phyloP scores from a whole-genome alignment of 2,329 filamentous ascomycete genomes.

The Monilinia aucupariae region DNA sequence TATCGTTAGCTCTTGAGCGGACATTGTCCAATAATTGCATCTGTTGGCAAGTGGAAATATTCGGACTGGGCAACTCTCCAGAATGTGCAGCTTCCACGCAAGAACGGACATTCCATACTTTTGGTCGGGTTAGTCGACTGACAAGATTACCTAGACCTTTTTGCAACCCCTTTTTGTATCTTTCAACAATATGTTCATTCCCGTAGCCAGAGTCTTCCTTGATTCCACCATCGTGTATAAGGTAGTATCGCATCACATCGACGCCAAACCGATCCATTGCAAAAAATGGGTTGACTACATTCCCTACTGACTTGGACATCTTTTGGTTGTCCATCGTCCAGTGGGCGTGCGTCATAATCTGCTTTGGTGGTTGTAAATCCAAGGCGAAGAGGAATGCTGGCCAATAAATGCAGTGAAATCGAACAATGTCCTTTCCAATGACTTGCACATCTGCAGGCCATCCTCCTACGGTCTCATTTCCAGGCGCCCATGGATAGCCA shows the following conservation, averaged over 20 bases:
- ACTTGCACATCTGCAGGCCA: constrained; percentile 94
- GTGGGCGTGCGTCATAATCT: constrained; percentile 83
- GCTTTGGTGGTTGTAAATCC: constrained; percentile 69
- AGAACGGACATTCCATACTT: constrained; percentile 61
- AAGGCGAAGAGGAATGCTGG: constrained; percentile 90
- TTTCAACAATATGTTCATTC: constrained; percentile 66
- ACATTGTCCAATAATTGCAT: constrained; percentile 40
- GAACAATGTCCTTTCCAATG: constrained; percentile 92
- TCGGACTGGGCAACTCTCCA: constrained; percentile 7
- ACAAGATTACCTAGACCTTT: constrained; percentile 75
- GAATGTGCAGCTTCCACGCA: constrained; percentile 38
- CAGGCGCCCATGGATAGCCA: constrained; percentile 76
- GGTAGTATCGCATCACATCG: constrained; percentile 84
- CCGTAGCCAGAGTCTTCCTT: constrained; percentile 76
- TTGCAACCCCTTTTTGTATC: constrained; percentile 76
- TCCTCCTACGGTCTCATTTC: constrained; percentile 54
- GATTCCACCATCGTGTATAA: constrained; percentile 74
- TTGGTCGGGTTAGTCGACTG: constrained; percentile 62
- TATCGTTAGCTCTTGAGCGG: constrained; percentile 40
- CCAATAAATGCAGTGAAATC: constrained; percentile 98
- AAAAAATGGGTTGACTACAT: constrained; percentile 91
- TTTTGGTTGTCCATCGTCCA: constrained; percentile 91
- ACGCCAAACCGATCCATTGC: constrained; percentile 84
- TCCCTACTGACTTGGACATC: constrained; percentile 94
- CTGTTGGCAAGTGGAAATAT: constrained; percentile 33